Conservation (phyloP, 306 rosid genomes). For the Cucurbita pepo region DNA sequence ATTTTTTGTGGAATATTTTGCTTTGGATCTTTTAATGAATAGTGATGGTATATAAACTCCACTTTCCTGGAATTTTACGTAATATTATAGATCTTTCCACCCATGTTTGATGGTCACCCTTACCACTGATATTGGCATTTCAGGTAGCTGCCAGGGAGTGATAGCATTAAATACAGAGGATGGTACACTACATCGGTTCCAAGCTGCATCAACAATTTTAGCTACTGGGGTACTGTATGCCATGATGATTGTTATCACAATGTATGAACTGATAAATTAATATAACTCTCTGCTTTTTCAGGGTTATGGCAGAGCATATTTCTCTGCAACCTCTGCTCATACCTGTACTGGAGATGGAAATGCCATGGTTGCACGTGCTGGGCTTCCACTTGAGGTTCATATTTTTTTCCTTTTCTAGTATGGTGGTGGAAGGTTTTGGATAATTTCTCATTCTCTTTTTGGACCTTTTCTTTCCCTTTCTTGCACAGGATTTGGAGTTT, state of each 20-base stretch:
- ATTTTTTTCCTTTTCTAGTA: not conserved
- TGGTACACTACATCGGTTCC: conserved; percentile 89
- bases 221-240: conserved; percentile 65
- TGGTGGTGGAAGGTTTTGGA: not conserved
- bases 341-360: conserved; percentile 97
- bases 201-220: conserved; percentile 67
- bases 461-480: not conserved
- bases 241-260: not conserved
- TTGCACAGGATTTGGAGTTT: conserved; percentile 78
- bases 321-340: conserved; percentile 93
- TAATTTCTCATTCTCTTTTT: not conserved
- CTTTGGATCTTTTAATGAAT: conserved; percentile 66
- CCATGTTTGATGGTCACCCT: not conserved
- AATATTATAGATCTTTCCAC: not conserved
- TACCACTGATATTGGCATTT: conserved; percentile 10
- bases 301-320: conserved; percentile 93
- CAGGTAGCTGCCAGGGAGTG: conserved; percentile 90
- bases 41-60: conserved; percentile 47
- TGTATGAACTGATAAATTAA: not conserved
- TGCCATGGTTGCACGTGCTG: conserved; percentile 96
- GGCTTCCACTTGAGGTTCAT: conserved; percentile 70
- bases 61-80: not conserved
- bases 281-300: conserved; percentile 10
- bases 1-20: conserved; percentile 83
- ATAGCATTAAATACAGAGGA: conserved; percentile 84